Conservation (phyloP, 208 protist species). For the Herpetomonas samuelpessoai region DNA sequence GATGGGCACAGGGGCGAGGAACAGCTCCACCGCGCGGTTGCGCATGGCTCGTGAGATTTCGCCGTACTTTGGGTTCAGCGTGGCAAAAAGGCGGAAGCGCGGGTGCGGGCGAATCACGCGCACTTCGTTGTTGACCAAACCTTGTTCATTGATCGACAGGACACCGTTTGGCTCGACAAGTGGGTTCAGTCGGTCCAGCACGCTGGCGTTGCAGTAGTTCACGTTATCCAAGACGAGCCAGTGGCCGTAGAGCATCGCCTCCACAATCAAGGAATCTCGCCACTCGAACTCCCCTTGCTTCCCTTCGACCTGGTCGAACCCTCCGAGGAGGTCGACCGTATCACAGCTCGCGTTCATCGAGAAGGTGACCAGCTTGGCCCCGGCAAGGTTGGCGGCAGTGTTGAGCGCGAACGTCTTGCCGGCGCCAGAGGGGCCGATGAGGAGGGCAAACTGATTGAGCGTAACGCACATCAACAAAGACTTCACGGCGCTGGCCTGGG, state of each 20-base stretch:
- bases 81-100: conserved; percentile 99
- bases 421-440: conserved; percentile 93
- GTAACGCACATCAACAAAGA: conserved; percentile 88
- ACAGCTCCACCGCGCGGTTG: conserved; percentile 98
- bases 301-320: conserved; percentile 98
- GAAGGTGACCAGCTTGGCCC: conserved; percentile 94
- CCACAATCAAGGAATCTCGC: conserved; percentile 98
- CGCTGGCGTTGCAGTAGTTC: conserved; percentile 99
- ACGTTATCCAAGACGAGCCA: conserved; percentile 99
- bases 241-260: conserved; percentile 93
- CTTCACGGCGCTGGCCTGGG: conserved; percentile 65
- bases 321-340: conserved; percentile 99
- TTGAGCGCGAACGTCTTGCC: conserved; percentile 97
- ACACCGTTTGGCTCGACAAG: conserved; percentile 97
- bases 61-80: conserved; percentile 97
- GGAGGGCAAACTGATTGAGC: conserved; percentile 94
- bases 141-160: conserved; percentile 96
- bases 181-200: conserved; percentile 99
- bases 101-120: conserved; percentile 95
- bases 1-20: conserved; percentile 73
- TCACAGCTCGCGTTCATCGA: conserved; percentile 98
- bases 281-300: conserved; percentile 98
- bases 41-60: conserved; percentile 99
- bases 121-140: conserved; percentile 92
- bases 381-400: conserved; percentile 90